Percentiles rank a stretch among this genome's conserved stretches.
Evolutionary conservation across 371 early-diverging fungal species (phyloP).

Genomic region (Funneliformis caledonium): DNA sequence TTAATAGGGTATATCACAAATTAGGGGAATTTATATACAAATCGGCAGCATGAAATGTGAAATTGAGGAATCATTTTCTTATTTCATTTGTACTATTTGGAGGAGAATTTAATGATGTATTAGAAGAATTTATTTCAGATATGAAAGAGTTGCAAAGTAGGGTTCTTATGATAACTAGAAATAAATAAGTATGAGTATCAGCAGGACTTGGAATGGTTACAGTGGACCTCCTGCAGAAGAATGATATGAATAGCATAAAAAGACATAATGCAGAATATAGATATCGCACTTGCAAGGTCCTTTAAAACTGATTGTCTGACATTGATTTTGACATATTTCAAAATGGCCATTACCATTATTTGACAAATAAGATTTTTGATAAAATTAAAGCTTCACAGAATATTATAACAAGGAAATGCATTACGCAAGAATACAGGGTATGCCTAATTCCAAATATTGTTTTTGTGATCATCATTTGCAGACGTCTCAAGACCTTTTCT

Average conservation of each 20-base stretch:
- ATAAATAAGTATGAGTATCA: not conserved
- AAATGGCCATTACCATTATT: not conserved
- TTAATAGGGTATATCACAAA: not conserved
- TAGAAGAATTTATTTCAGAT: not conserved
- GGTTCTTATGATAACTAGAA: not conserved
- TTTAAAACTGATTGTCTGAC: not conserved
- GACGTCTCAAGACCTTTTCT: no score
- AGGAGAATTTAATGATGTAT: not conserved
- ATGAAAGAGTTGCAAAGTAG: not conserved
- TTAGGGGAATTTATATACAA: not conserved
- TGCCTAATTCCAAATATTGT: no score
- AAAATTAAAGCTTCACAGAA: no score
- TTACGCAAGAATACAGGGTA: no score
- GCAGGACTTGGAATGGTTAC: not conserved
- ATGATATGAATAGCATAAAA: not conserved
- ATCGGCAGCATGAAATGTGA: not conserved
- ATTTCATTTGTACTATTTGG: not conserved
- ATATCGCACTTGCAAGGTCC: not conserved
- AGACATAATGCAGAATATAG: not conserved
- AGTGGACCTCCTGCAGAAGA: not conserved
- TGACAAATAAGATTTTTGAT: no score
- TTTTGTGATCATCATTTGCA: no score
- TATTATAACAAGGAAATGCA: no score
- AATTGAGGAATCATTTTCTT: not conserved
- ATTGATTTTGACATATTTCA: not conserved